Evolutionary conservation across 306 rosid genomes (phyloP), one percentile per base, ranked within the genome.

Genomic region (Dalbergia cochinchinensis): DNA sequence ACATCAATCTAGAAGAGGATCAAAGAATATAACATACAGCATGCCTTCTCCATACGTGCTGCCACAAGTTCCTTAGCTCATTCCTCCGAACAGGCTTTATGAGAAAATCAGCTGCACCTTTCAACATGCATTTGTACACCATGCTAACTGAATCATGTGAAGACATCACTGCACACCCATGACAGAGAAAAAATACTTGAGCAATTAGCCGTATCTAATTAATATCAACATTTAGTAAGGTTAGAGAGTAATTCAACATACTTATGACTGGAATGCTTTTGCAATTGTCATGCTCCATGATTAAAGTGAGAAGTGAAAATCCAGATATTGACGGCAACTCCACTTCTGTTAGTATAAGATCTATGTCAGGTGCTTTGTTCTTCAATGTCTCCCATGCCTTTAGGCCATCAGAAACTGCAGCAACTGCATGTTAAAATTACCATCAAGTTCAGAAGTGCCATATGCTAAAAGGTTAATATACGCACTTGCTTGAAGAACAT

Each of bases 21-120:
- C 14, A 6, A 81, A 86, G 83, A 63, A 41, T 20, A 75, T 45
- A 71, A 85, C 90, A 61, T 90, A 89, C 98, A 47, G 82, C 75
- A 31, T 84, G 89, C 83, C 89, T 82, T 86, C 98, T 88, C 98
- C 97, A 91, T 4, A 89, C 94, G 81, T 94, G 98, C 75, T 93
- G 98, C 98, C 98, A 93, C 60, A 93, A 76, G 87, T 91, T 91
- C 85, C 82, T 86, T 15, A 93, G 80, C 91, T 93, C 98, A 83
- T 93, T 93, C 80, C 81, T 87, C 79, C 98, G 85, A 62, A 93
- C 76, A 72, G 97, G 98, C 84, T 93, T 93, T 61, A 91, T 87
- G 67, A 93, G 90, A 88, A 90, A 93, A 83, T 93, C 98, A 0
- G 85, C 87, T 0, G 97, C 98, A 50, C 98, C 98, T 82, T 87